phyloP scores from a whole-genome alignment of 768 basidiomycete genomes.

The Boletus vermiculosoides region DNA sequence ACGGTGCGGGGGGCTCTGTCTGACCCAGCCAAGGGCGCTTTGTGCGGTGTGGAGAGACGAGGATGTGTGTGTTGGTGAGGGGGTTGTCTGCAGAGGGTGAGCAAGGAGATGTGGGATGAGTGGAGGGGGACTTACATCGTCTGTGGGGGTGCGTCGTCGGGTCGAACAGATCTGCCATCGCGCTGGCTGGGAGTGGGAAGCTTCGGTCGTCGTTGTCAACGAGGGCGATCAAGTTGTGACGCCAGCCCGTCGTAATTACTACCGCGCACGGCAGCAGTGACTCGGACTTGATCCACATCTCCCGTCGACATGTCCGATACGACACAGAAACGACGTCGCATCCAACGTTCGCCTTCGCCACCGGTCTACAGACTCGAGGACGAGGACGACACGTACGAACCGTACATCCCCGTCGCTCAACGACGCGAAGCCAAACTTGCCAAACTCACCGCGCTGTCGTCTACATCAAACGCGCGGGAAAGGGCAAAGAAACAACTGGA shows the following conservation, averaged over 20 bases:
- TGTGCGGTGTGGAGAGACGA: slow-evolving; percentile 87
- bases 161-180: slow-evolving; percentile 46
- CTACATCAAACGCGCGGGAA: slow-evolving; percentile 49
- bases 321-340: slow-evolving; percentile 49
- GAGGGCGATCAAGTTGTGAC: neutral
- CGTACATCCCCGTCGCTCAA: slow-evolving; percentile 86
- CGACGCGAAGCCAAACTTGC: slow-evolving; percentile 79
- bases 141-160: slow-evolving; percentile 66
- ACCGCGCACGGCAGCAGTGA: neutral
- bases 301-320: slow-evolving; percentile 27
- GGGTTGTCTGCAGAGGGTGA: slow-evolving; percentile 63
- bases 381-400: slow-evolving; percentile 65
- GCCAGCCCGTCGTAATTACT: neutral
- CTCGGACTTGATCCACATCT: neutral
- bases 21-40: slow-evolving; percentile 93
- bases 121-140: slow-evolving; percentile 47
- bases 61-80: slow-evolving; percentile 68
- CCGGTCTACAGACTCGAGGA: slow-evolving; percentile 62
- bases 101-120: neutral
- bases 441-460: slow-evolving; percentile 64
- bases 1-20: slow-evolving; percentile 60
- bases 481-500: slow-evolving; percentile 49
- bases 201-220: neutral
- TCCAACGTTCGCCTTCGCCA: slow-evolving; percentile 56
- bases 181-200: neutral